Evolutionary conservation across 225 moss, liverwort and hornwort genomes (phyloP).

Genomic region (Anthoceros angustus): DNA sequence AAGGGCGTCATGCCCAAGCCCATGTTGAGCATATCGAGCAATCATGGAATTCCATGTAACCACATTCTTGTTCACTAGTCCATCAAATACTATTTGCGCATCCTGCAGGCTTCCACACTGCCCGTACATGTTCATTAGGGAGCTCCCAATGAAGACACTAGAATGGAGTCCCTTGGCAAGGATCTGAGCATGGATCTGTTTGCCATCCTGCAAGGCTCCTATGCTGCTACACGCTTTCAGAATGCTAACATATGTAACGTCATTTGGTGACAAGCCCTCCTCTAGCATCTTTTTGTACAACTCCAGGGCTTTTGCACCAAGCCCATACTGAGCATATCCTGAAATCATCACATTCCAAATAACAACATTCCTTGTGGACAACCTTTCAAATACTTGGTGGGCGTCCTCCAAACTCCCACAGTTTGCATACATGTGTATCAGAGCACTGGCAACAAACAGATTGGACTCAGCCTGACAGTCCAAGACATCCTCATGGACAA

Average conservation of each 20-base stretch:
- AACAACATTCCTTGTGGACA: not conserved
- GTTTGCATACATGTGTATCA: not conserved
- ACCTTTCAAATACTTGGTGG: not conserved
- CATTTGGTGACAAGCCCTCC: not conserved
- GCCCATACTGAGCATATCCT: not conserved
- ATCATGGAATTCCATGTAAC: conserved; percentile 1
- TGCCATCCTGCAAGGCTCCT: not conserved
- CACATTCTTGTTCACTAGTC: not conserved
- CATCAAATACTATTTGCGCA: not conserved
- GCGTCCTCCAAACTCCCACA: not conserved
- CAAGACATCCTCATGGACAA: not conserved
- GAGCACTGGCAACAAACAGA: not conserved
- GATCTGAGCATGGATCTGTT: not conserved
- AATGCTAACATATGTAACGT: not conserved
- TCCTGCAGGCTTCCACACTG: not conserved
- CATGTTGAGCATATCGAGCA: not conserved
- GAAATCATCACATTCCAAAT: not conserved
- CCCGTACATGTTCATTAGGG: not conserved
- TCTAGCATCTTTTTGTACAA: not conserved
- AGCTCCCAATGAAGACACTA: not conserved
- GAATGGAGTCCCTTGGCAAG: not conserved
- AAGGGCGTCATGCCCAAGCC: not conserved
- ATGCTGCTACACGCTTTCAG: not conserved
- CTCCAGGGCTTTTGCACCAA: not conserved
- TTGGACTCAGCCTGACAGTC: not conserved